Evolutionary conservation across 2,329 filamentous ascomycete genomes (phyloP).

Genomic region (Paecilomyces formosus): DNA sequence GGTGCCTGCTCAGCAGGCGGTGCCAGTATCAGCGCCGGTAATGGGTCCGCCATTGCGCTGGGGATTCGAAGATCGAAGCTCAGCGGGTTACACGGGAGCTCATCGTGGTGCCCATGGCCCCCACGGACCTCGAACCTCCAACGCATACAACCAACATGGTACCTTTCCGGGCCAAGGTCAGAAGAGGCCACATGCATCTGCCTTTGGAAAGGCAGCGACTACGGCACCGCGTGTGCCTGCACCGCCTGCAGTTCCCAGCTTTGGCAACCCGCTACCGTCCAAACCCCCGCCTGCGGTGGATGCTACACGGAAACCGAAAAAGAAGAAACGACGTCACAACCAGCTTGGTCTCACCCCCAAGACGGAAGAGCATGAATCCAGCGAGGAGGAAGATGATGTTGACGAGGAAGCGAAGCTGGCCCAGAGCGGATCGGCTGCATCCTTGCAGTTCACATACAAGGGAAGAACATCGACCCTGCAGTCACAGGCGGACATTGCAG

Average conservation of each 20-base stretch:
- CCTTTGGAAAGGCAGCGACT: constrained; percentile 27
- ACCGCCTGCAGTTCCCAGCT: constrained; percentile 38
- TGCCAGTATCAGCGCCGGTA: constrained; percentile 27
- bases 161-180: constrained; percentile 10
- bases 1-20: constrained; percentile 15
- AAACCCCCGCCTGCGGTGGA: constrained; percentile 34
- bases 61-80: constrained; percentile 46
- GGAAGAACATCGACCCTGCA: constrained; percentile 48
- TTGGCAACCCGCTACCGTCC: constrained; percentile 35
- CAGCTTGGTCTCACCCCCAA: constrained; percentile 42
- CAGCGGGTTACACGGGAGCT: constrained; percentile 33
- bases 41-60: constrained; percentile 52
- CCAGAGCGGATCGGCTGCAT: constrained; percentile 11
- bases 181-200: constrained; percentile 31
- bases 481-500: constrained; percentile 60
- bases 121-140: constrained; percentile 12
- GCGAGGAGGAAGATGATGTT: constrained; percentile 38
- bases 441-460: constrained; percentile 48
- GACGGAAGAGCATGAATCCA: constrained; percentile 38
- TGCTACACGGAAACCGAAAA: constrained; percentile 27
- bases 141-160: constrained; percentile 14
- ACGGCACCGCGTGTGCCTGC: constrained; percentile 25
- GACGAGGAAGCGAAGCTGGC: constrained; percentile 40
- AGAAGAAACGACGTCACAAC: constrained; percentile 38
- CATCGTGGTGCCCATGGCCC: constrained; percentile 3